Evolutionary conservation across 2,329 filamentous ascomycete genomes (phyloP), one percentile per base, ranked within the genome.

Genomic region (Hypoxylon sp.): DNA sequence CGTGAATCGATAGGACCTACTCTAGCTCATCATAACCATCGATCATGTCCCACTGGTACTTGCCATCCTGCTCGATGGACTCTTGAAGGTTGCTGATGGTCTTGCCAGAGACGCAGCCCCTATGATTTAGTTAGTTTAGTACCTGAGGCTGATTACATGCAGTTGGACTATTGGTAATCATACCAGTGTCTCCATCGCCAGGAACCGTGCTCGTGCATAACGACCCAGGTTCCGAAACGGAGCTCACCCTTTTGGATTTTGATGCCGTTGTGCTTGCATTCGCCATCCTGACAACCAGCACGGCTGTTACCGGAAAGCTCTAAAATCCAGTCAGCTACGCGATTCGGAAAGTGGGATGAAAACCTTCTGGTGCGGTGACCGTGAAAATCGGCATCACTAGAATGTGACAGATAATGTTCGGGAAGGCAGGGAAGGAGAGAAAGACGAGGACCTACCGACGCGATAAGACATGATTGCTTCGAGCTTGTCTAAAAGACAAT

Each of bases 111-210:
- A 94, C 87, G 73, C 95, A 98, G 28, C 95, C 94, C 94, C 94
- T 97, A 52, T 20, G 2, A 28, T 30, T 24, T 5, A n/a, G 42
- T 60, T 50, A 50, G 54, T 49, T 48, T 58, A 48, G 48, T 12
- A 32, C 14, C 14, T 28, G 24, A 28, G 55, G 28, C 65, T 61
- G 18, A 48, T 26, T 30, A 42, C 20, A 44, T 12, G 20, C 44
- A 33, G 42, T 5, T 5, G 42, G 16, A 11, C 36, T 20, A 18
- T 40, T 40, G 16, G 16, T 20, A 56, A 20, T 20, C 85, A 75
- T 84, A 96, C 95, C 95, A 97, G 77, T 98, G 95, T 75, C 90
- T 91, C 89, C 91, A 98, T 61, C 82, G 78, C 87, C 89, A 97
- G 73, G 84, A 85, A 42, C 87, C 86, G 73, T 89, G 84, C 0